phyloP scores from a whole-genome alignment of 2,329 filamentous ascomycete genomes.

The Epichloe glyceriae region DNA sequence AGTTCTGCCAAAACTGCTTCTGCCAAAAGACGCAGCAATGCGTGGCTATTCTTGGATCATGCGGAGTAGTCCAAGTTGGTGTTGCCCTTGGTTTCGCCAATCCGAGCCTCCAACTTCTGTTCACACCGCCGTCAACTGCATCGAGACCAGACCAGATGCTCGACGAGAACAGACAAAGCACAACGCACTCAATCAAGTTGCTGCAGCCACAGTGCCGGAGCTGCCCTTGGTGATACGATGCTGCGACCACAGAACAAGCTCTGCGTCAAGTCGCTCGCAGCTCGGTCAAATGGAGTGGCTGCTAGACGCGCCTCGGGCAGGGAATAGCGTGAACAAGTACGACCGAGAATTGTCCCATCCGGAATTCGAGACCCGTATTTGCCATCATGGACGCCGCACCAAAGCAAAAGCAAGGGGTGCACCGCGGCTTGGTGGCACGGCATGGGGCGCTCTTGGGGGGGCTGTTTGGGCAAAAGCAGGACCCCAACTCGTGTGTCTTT shows the following conservation, averaged over 20 bases:
- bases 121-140: no score
- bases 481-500: neutral
- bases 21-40: neutral
- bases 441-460: neutral
- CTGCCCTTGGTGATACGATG: neutral
- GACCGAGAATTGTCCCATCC: constrained; percentile 22
- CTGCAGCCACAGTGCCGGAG: constrained; percentile 4
- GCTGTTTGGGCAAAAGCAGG: no score
- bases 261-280: constrained; percentile 1
- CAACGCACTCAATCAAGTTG: neutral
- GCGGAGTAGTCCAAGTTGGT: no score
- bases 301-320: constrained; percentile 4
- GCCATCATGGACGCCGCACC: neutral
- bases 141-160: neutral
- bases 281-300: constrained; percentile 11
- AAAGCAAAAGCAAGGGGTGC: neutral
- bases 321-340: constrained; percentile 19
- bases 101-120: no score
- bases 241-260: neutral
- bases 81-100: no score
- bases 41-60: neutral
- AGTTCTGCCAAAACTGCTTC: neutral
- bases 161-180: neutral
- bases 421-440: neutral
- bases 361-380: constrained; percentile 7